A percentile compares a stretch with the other conserved stretches of the same genome.
Conservation (phyloP, 1,284 basidiomycete species). For the Cerrena zonata region DNA sequence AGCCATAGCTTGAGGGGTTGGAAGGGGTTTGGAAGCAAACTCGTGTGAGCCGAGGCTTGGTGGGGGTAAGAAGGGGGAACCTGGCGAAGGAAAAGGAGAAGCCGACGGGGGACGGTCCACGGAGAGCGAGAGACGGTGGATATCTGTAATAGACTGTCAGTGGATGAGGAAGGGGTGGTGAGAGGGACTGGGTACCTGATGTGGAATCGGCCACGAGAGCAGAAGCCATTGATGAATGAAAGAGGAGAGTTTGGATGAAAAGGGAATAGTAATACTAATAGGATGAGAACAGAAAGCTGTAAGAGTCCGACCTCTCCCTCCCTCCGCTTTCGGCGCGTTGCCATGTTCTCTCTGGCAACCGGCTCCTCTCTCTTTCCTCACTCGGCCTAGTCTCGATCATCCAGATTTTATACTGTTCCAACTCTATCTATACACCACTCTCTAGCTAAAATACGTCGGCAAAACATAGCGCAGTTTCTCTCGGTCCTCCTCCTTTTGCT, state of each 20-base stretch:
- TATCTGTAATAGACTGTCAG: background rate
- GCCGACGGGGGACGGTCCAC: slow-evolving; percentile 39
- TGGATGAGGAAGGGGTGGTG: background rate
- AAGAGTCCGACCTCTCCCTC: background rate
- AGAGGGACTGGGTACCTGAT: slow-evolving; percentile 9
- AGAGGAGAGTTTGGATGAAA: slow-evolving; percentile 5
- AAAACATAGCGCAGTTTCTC: slow-evolving; percentile 77
- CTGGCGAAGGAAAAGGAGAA: slow-evolving; percentile 63
- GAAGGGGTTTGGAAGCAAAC: slow-evolving; percentile 47
- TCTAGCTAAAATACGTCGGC: slow-evolving; percentile 54
- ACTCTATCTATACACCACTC: background rate
- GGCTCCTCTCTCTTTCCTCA: background rate
- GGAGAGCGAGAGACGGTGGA: slow-evolving; percentile 36
- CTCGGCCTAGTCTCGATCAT: background rate
- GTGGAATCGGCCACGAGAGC: slow-evolving; percentile 15
- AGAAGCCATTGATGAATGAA: slow-evolving; percentile 19
- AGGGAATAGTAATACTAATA: background rate
- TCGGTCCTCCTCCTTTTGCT: slow-evolving; percentile 62
- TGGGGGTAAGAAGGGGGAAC: slow-evolving; percentile 60
- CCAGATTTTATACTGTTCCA: no score
- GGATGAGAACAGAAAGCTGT: background rate
- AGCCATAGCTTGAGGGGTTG: slow-evolving; percentile 27
- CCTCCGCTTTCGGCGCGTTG: background rate
- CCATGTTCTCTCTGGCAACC: background rate
- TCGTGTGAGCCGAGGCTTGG: slow-evolving; percentile 59